Evolutionary conservation across 2,329 filamentous ascomycete genomes (phyloP).

Genomic region (Curvularia sp.): DNA sequence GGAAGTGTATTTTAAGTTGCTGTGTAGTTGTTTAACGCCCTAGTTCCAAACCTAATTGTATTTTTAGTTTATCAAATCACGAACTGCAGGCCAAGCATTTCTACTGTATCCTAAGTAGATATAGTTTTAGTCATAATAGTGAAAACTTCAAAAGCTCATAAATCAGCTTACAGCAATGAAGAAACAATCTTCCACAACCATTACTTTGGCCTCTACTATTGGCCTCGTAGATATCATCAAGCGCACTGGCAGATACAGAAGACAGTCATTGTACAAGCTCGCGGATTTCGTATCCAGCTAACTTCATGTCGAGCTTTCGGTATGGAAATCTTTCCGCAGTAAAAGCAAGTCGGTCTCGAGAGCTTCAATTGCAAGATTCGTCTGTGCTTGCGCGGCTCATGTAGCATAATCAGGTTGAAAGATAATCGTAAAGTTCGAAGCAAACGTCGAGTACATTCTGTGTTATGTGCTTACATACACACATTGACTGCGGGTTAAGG

Average conservation of each 20-base stretch:
- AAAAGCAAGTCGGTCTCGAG: not conserved
- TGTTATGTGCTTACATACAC: not conserved
- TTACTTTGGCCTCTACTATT: not conserved
- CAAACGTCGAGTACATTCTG: not conserved
- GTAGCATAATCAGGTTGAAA: not conserved
- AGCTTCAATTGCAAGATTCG: not conserved
- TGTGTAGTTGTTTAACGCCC: too few relatives aligned
- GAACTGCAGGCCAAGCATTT: too few relatives aligned
- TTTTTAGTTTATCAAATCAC: too few relatives aligned
- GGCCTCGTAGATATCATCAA: not conserved
- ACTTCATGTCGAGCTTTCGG: not conserved
- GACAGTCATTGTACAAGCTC: not conserved
- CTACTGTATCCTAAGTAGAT: slow-evolving; percentile 17
- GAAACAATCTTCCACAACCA: slow-evolving; percentile 24
- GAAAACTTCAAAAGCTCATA: not conserved
- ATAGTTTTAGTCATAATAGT: slow-evolving; percentile 44
- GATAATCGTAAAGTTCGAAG: not conserved
- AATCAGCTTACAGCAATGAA: not conserved
- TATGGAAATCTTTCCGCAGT: not conserved
- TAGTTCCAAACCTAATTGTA: too few relatives aligned
- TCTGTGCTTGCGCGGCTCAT: not conserved
- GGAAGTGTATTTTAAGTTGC: too few relatives aligned
- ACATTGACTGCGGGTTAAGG: not conserved
- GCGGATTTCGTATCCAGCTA: not conserved
- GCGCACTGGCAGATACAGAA: not conserved